phyloP scores from a whole-genome alignment of 2,329 filamentous ascomycete genomes.

The Knufia fluminis region DNA sequence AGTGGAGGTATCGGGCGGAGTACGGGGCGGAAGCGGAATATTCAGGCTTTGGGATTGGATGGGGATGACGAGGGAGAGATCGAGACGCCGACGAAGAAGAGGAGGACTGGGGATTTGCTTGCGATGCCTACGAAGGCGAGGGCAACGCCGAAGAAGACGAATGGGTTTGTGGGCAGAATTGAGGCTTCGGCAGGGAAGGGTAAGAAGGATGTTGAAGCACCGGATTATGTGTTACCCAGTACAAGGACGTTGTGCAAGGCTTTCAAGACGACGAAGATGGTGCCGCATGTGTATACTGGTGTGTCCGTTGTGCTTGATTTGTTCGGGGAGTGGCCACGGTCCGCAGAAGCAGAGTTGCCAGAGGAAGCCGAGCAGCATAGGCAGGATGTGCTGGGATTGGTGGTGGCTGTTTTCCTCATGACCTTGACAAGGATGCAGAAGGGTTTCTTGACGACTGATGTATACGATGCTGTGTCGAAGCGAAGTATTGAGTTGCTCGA shows the following conservation, averaged over 20 bases:
- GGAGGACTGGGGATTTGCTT: constrained; percentile 14
- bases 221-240: constrained; percentile 60
- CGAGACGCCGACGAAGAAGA: constrained; percentile 12
- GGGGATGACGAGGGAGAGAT: constrained; percentile 14
- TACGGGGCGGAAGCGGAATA: constrained; percentile 11
- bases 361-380: constrained; percentile 36
- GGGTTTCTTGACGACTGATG: constrained; percentile 18
- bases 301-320: constrained; percentile 44
- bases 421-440: constrained; percentile 30
- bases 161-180: constrained; percentile 27
- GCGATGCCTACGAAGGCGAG: constrained; percentile 38
- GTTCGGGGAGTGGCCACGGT: constrained; percentile 35
- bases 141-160: constrained; percentile 32
- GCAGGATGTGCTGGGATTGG: constrained; percentile 30
- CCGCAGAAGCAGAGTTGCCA: constrained; percentile 36
- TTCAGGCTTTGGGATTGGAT: constrained; percentile 20
- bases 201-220: constrained; percentile 31
- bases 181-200: constrained; percentile 13
- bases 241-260: constrained; percentile 57
- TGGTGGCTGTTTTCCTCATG: constrained; percentile 37
- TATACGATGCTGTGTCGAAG: constrained; percentile 16
- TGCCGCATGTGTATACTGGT: constrained; percentile 65
- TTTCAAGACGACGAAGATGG: constrained; percentile 52
- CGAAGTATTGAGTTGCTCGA: constrained; percentile 10
- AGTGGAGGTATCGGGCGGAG: constrained; percentile 1